Conservation (phyloP, 139 green algal genomes). For the Raphidocelis subcapitata region DNA sequence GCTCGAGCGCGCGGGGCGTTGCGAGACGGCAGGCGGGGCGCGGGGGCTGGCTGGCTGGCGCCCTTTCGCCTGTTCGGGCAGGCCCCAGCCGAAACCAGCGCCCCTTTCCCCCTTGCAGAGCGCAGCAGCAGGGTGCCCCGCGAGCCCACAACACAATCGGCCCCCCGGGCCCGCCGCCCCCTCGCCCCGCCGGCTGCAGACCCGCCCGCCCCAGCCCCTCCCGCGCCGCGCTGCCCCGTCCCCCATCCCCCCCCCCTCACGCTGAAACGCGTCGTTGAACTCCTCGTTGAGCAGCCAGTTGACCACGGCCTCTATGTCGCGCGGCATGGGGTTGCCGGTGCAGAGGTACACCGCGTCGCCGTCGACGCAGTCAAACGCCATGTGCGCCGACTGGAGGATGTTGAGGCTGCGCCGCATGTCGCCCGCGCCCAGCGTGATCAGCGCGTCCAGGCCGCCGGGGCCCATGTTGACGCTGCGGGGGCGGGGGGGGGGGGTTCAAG, state of each 20-base stretch:
- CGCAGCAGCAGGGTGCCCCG: no score
- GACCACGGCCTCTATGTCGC: slow-evolving; percentile 76
- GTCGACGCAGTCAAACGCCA: slow-evolving; percentile 67
- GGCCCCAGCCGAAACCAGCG: no score
- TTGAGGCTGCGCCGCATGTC: slow-evolving; percentile 98
- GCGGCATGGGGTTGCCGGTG: slow-evolving; percentile 88
- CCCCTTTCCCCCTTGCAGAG: no score
- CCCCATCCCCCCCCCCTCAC: no score
- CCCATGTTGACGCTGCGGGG: slow-evolving; percentile 51
- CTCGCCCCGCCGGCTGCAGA: not conserved
- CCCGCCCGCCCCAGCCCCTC: no score
- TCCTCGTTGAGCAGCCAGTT: slow-evolving; percentile 85
- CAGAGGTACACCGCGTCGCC: slow-evolving; percentile 85
- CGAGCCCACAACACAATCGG: no score
- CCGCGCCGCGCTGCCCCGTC: no score
- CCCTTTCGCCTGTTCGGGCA: no score
- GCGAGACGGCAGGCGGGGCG: no score
- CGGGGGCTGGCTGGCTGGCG: no score
- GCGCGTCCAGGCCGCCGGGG: slow-evolving; percentile 72
- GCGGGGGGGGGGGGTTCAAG: not conserved
- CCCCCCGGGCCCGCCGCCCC: no score
- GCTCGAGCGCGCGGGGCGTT: no score
- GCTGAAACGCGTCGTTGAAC: slow-evolving; percentile 59
- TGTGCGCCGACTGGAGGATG: slow-evolving; percentile 88
- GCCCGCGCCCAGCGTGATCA: slow-evolving; percentile 79